Conservation (phyloP, 2,329 filamentous ascomycete genomes). For the Calonectria naviculata region DNA sequence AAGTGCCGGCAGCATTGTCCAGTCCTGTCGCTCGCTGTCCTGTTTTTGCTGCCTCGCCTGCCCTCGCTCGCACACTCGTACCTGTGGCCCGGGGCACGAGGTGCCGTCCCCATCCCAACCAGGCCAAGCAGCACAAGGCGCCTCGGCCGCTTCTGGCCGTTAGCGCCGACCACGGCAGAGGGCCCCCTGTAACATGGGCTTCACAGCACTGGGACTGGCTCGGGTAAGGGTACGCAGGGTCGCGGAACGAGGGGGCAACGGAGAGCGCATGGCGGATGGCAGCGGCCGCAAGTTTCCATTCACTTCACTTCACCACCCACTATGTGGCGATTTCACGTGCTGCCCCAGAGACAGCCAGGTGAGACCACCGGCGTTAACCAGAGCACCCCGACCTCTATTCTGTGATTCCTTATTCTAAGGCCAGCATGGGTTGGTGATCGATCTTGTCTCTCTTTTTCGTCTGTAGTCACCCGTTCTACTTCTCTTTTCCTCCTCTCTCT, state of each 20-base stretch:
- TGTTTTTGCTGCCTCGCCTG: background rate
- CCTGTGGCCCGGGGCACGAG: background rate
- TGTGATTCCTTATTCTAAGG: slow-evolving; percentile 28
- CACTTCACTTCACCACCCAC: slow-evolving; percentile 24
- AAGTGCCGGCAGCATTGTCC: slow-evolving; percentile 26
- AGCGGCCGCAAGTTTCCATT: slow-evolving; percentile 25
- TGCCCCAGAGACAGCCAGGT: slow-evolving; percentile 34
- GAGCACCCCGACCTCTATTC: slow-evolving; percentile 35
- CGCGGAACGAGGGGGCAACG: slow-evolving; percentile 1
- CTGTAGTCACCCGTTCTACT: background rate
- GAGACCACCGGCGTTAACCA: slow-evolving; percentile 39
- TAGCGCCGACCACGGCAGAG: slow-evolving; percentile 25
- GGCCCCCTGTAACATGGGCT: slow-evolving; percentile 4
- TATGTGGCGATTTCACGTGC: slow-evolving; percentile 45
- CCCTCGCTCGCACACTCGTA: background rate
- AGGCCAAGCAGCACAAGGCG: slow-evolving; percentile 14
- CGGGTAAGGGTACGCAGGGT: background rate
- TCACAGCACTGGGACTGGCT: background rate
- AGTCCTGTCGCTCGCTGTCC: background rate
- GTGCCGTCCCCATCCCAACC: background rate
- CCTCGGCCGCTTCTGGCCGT: slow-evolving; percentile 28
- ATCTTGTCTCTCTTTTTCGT: slow-evolving; percentile 30
- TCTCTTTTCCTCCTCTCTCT: slow-evolving; percentile 23
- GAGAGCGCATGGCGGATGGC: background rate
- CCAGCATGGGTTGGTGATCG: slow-evolving; percentile 36